A percentile compares a stretch with the other conserved stretches of the same genome.
Conservation (phyloP, 129 eudicot genomes). For the Pseudognaphalium luteoalbum region DNA sequence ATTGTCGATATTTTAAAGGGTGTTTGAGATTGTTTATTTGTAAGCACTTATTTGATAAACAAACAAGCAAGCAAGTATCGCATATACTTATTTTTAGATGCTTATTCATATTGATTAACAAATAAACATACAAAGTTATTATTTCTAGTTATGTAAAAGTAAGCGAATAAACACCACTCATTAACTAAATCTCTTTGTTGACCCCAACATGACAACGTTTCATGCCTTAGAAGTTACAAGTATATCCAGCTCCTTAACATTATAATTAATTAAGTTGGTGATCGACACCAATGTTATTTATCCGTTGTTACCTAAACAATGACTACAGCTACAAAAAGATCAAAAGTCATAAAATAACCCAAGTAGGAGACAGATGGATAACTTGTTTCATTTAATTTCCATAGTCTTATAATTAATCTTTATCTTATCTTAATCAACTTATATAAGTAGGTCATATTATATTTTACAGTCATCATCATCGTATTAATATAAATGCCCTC, state of each 20-base stretch:
- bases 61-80: no score
- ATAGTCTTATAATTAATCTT: not conserved
- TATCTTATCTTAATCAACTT: not conserved
- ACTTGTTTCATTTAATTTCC: not conserved
- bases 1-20: not conserved
- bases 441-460: not conserved
- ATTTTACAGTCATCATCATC: not conserved
- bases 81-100: no score
- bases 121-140: no score
- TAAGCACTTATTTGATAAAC: no score
- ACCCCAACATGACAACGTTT: not conserved
- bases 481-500: not conserved
- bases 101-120: no score
- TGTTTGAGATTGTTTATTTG: no score
- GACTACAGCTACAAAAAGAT: constrained; percentile 16
- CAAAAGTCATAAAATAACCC: not conserved
- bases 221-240: not conserved
- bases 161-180: no score
- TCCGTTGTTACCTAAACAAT: constrained; percentile 13
- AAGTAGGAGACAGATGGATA: constrained; percentile 14
- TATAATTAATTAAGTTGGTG: constrained; percentile 7
- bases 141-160: no score
- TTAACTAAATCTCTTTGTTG: not conserved
- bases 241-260: constrained; percentile 6
- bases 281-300: not conserved